These are phyloP conservation scores for Aspergillus puulaauensis DNA, from an alignment of 2,329 filamentous ascomycete species.

Conservation along the genomic window DNA sequence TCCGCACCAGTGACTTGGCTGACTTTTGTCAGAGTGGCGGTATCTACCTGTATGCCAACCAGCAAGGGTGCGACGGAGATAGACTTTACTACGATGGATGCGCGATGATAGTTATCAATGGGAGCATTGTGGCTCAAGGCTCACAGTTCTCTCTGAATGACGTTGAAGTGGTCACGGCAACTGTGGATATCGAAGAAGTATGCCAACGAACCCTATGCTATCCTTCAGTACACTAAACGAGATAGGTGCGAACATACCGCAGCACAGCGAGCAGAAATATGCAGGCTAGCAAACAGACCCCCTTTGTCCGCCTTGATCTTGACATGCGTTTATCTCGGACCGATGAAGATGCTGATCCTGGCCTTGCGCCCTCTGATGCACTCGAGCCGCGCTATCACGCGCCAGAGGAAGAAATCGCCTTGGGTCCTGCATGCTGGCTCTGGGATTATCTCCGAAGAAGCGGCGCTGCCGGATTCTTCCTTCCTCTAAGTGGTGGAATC, in stretches of 20 bases:
- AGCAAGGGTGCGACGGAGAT: constrained; percentile 60
- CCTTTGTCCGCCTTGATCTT: constrained; percentile 38
- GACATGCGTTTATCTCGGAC: constrained; percentile 35
- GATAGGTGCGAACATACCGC: constrained; percentile 37
- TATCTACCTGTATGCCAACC: constrained; percentile 62
- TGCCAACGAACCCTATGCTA: constrained; percentile 33
- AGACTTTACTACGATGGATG: constrained; percentile 64
- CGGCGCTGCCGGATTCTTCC: constrained; percentile 38
- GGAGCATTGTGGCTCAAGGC: constrained; percentile 63
- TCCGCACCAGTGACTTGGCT: not conserved
- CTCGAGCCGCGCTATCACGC: constrained; percentile 55
- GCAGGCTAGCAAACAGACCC: constrained; percentile 33
- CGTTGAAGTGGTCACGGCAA: constrained; percentile 66
- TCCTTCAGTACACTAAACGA: not conserved
- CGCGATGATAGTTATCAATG: constrained; percentile 63
- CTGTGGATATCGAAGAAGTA: constrained; percentile 71
- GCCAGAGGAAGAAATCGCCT: constrained; percentile 67
- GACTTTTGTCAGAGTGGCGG: constrained; percentile 40
- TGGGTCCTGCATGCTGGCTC: constrained; percentile 65
- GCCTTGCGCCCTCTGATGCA: constrained; percentile 45
- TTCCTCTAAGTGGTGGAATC: constrained; percentile 42
- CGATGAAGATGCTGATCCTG: constrained; percentile 44
- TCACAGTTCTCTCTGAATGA: constrained; percentile 65
- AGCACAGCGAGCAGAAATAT: constrained; percentile 30
- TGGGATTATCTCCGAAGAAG: constrained; percentile 48